Percentiles rank a stretch among this genome's conserved stretches.
Conservation (phyloP, 306 rosid genomes). For the Corylus avellana region DNA sequence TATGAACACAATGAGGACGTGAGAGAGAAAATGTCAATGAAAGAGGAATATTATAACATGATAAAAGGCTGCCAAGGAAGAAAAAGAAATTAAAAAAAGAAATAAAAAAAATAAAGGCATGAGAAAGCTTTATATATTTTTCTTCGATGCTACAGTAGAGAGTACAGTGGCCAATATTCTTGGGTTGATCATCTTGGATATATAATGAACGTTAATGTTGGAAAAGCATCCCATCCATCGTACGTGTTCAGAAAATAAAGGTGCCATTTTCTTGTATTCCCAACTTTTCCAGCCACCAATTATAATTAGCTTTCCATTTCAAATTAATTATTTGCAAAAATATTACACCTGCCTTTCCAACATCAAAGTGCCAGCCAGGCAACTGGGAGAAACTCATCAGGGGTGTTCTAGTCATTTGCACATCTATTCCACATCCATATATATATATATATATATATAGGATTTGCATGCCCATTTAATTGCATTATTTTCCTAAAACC, state of each 20-base stretch:
- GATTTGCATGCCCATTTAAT: constrained; percentile 18
- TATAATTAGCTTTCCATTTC: constrained; percentile 21
- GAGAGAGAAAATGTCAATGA: neutral
- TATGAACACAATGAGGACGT: neutral
- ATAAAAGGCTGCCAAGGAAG: neutral
- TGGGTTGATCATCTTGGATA: too few relatives aligned
- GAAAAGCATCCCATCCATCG: neutral
- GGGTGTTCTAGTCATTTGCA: constrained; percentile 21
- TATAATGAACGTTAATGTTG: too few relatives aligned
- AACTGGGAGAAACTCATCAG: constrained; percentile 31
- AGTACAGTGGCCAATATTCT: too few relatives aligned
- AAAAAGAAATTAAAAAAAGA: neutral
- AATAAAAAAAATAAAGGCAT: neutral
- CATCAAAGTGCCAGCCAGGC: constrained; percentile 34
- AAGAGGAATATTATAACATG: neutral
- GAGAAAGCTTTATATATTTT: neutral
- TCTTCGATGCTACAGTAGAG: neutral
- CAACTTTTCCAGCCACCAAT: constrained; percentile 42
- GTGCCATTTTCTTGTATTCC: constrained; percentile 32
- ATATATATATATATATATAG: too few relatives aligned
- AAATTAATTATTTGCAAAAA: constrained; percentile 21
- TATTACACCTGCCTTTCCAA: constrained; percentile 20
- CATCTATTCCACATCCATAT: neutral
- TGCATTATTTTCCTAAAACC: neutral
- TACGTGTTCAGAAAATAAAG: neutral